These are phyloP conservation scores for Rhodotorula paludigena DNA, from an alignment of 768 basidiomycete genomes.

Conservation along the genomic window DNA sequence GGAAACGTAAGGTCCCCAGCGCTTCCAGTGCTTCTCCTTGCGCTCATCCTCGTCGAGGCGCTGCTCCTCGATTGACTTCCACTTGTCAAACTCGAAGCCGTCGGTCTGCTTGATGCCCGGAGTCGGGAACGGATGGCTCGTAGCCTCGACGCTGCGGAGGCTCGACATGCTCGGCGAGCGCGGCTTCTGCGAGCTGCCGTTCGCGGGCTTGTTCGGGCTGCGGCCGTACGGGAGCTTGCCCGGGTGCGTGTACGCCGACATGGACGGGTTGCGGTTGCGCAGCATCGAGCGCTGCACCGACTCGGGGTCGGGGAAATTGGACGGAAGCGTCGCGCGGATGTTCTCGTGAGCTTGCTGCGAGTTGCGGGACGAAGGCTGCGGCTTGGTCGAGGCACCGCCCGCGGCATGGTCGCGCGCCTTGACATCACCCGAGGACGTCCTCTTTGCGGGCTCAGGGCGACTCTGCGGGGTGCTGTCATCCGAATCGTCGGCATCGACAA, in stretches of 20 bases:
- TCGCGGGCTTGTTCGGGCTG: constrained; percentile 3
- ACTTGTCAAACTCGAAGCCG: constrained; percentile 48
- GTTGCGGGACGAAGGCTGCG: constrained; percentile 9
- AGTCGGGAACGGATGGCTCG: constrained; percentile 42
- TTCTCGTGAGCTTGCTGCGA: constrained; percentile 20
- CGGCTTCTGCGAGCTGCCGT: neutral
- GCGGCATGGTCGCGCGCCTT: constrained; percentile 14
- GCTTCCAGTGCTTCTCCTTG: constrained; percentile 87
- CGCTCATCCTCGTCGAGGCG: constrained; percentile 73
- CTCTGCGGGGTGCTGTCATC: constrained; percentile 1
- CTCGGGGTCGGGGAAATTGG: constrained; percentile 31
- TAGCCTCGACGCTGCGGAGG: constrained; percentile 32
- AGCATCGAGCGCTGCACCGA: constrained; percentile 21
- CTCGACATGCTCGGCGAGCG: constrained; percentile 28
- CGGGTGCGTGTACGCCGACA: constrained; percentile 29
- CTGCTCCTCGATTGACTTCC: constrained; percentile 74
- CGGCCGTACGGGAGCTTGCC: constrained; percentile 24
- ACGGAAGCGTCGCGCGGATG: constrained; percentile 18
- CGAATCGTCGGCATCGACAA: constrained; percentile 22
- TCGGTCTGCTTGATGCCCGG: constrained; percentile 39
- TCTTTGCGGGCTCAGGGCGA: neutral
- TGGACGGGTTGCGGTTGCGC: constrained; percentile 37
- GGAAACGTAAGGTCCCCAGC: constrained; percentile 96
- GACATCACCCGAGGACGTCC: neutral
- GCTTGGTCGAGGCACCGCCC: neutral